A percentile compares a stretch with the other conserved stretches of the same genome.
Conservation (phyloP, 768 basidiomycete species). For the Leccinum aurantiacum region DNA sequence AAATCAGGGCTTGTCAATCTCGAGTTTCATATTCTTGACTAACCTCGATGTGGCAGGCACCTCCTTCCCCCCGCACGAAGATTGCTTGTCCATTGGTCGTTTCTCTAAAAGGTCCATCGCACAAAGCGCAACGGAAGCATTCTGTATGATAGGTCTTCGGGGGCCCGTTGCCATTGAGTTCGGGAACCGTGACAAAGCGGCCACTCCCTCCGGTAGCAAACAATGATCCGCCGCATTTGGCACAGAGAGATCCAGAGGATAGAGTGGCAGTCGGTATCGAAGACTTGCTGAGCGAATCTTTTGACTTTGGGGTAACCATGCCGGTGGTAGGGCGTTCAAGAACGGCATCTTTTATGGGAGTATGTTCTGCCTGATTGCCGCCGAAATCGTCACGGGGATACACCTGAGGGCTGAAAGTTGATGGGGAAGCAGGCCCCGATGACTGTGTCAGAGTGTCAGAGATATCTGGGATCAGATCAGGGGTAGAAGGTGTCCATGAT, state of each 20-base stretch:
- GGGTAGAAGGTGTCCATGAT: conserved; percentile 48
- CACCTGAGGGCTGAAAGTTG: conserved; percentile 35
- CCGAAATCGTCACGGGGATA: conserved; percentile 13
- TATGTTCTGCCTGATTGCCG: conserved; percentile 8
- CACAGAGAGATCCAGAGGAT: conserved; percentile 50
- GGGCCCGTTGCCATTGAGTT: conserved; percentile 37
- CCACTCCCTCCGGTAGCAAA: conserved; percentile 59
- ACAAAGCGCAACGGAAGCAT: conserved; percentile 75
- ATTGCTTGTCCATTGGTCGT: conserved; percentile 58
- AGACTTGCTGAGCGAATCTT: conserved; percentile 25
- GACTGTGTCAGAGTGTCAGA: conserved; percentile 60
- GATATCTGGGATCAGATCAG: conserved; percentile 59
- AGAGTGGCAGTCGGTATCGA: conserved; percentile 34
- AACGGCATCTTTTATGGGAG: conserved; percentile 6
- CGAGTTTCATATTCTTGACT: conserved; percentile 4
- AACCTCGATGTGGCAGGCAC: conserved; percentile 69
- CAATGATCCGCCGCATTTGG: conserved; percentile 57
- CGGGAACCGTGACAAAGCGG: conserved; percentile 72
- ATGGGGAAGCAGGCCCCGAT: conserved; percentile 55
- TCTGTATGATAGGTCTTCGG: conserved; percentile 69
- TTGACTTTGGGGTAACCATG: conserved; percentile 31
- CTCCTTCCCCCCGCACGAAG: conserved; percentile 65
- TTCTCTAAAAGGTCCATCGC: conserved; percentile 64
- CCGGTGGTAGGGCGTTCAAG: conserved; percentile 19
- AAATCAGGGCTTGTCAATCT: conserved; percentile 10